Evolutionary conservation across 805 yeast species (phyloP), one percentile per base, ranked within the genome.

Genomic region (Lipomyces anomalus): DNA sequence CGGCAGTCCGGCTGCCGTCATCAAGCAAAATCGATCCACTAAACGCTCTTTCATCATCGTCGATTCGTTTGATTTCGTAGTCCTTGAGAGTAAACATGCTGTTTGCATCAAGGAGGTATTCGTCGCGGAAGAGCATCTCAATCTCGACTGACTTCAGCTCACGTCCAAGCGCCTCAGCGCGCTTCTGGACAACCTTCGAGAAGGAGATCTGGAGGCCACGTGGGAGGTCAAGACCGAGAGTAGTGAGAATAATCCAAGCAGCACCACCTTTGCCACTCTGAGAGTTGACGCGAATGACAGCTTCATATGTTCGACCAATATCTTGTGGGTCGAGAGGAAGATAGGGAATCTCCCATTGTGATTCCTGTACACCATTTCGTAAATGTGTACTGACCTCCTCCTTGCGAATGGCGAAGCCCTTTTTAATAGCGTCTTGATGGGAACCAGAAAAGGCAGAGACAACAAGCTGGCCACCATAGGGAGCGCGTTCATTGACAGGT

Each of bases 261-360:
- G 90, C 83, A 55, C 94, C 94, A 59, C 94, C 94, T 67, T 84
- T 84, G 51, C 95, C 95, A 22, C 85, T 77, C 67, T 84, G 94
- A 9, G 92, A 84, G 67, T 84, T 84, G 63, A 84, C 92, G 61
- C 95, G 78, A 57, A 84, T 84, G 45, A 85, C 84, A n/a, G 94
- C 92, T 66, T 85, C 95, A 67, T 85, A 85, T n/a, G 82, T 82
- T 64, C 92, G 77, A 42, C 94, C 94, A 57, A 84, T 80, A 63
- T 85, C 94, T 56, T 76, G 72, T 38, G 95, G 95, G 61, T 84
- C 95, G 60, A 85, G 72, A 23, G 95, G 94, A 56, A 84, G 72
- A 67, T 84, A 84, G 17, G 95, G 95, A 47, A 84, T 71, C 57
- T 75, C 71, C 95, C 94, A 84, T 11, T 64, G 63, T 22, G 64